Conservation (phyloP, 148 eudicot species). For the Nyssa sinensis region DNA sequence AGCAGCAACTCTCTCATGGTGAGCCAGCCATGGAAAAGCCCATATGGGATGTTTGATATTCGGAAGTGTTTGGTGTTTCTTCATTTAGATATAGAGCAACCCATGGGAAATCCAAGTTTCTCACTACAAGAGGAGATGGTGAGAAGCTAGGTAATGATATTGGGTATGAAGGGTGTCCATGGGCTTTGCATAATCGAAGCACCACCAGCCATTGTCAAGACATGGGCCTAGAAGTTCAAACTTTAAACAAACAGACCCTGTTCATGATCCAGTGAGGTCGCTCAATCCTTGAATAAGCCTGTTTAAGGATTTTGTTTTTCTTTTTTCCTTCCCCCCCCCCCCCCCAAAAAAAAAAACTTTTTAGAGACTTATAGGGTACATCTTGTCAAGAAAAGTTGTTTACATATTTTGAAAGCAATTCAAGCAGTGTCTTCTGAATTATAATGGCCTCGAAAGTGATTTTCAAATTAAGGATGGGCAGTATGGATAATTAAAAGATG, state of each 20-base stretch:
- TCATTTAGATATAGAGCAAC: not conserved
- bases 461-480: too few species aligned
- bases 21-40: constrained; percentile 16
- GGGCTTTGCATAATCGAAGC: not conserved
- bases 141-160: not conserved
- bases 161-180: not conserved
- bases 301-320: not conserved
- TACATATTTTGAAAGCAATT: not conserved
- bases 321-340: not conserved
- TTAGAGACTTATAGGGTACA: not conserved
- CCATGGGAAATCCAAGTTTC: not conserved
- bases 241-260: not conserved
- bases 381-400: not conserved
- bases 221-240: not conserved
- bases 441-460: not conserved
- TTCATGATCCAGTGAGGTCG: not conserved
- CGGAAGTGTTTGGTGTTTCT: not conserved
- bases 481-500: too few species aligned
- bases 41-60: constrained; percentile 18
- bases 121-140: not conserved
- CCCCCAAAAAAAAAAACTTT: too few species aligned
- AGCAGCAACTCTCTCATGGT: constrained; percentile 22
- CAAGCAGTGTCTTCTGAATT: not conserved
- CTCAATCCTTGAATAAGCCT: not conserved
- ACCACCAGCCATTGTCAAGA: too few species aligned